A percentile compares a stretch with the other conserved stretches of the same genome.
Evolutionary conservation across 441 rosid genomes (phyloP).

Genomic region (Gossypium gossypioides): DNA sequence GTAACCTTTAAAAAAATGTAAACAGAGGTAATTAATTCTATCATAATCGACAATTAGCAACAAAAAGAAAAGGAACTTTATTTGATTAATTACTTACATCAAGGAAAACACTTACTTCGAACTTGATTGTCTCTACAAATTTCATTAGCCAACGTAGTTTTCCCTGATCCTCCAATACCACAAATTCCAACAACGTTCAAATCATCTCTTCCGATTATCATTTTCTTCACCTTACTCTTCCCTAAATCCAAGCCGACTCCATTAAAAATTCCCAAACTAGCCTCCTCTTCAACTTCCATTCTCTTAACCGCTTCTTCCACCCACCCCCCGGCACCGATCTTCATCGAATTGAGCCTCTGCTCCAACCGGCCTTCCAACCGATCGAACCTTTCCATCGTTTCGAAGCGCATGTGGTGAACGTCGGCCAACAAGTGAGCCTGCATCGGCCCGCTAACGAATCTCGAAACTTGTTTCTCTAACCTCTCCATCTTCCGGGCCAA

Average conservation of each 20-base stretch:
- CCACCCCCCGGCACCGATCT: constrained; percentile 54
- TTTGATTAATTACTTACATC: not conserved
- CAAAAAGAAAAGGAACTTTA: not conserved
- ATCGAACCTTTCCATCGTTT: constrained; percentile 39
- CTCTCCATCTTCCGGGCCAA: constrained; percentile 55
- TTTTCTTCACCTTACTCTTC: constrained; percentile 59
- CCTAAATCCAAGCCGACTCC: constrained; percentile 52
- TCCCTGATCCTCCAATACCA: constrained; percentile 87
- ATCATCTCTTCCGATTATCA: constrained; percentile 36
- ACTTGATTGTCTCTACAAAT: constrained; percentile 49
- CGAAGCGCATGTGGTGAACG: constrained; percentile 42
- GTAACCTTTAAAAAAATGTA: constrained; percentile 27
- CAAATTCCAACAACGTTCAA: constrained; percentile 41
- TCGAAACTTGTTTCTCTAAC: constrained; percentile 37
- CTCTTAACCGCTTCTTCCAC: constrained; percentile 43
- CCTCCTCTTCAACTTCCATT: constrained; percentile 38
- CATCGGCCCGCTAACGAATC: constrained; percentile 32
- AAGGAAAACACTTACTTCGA: constrained; percentile 34
- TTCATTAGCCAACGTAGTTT: constrained; percentile 72
- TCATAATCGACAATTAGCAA: not conserved
- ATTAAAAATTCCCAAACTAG: constrained; percentile 20
- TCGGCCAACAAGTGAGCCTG: constrained; percentile 52
- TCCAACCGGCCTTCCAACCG: constrained; percentile 38
- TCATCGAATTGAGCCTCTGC: constrained; percentile 47
- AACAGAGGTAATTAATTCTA: not conserved